Evolutionary conservation across 23 red algal genomes (phyloP), one percentile per base, ranked within the genome.

Genomic region (Cyanidium caldarium): DNA sequence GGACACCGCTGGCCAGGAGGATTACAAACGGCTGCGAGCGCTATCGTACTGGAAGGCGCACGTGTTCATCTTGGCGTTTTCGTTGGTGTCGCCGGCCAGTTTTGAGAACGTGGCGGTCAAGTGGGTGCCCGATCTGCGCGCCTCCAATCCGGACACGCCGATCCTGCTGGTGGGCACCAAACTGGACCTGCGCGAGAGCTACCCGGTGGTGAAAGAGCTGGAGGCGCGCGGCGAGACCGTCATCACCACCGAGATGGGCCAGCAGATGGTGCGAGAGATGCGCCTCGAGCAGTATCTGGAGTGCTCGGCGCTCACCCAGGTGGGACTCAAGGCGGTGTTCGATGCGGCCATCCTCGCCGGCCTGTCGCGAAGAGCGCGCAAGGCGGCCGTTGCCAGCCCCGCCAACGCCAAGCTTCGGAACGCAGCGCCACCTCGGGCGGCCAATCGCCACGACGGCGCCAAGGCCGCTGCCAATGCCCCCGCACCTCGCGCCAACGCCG

Each of bases 1-100:
- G 37, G 91, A 96, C 41, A 88, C 91, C 33, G 91, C 91, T 0
- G 91, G 91, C 35, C 91, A 96, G 46, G 91, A 96, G 46, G 91
- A 96, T 68, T 96, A 96, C 57, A 68, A 88, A 40, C 67, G 83
- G 34, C 80, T 96, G 25, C 83, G 91, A 37, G 91, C 84, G 30
- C 80, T 96, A 12, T 80, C 72, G 65, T 96, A 88, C 73, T 81
- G 77, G 58, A 80, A 88, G 37, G 76, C 81, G 38, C 73, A 87
- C 58, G 85, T 96, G 10, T 87, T 88, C 80, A 84, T 96, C 37
- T 68, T 96, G 57, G 81, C 77, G 34, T 96, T 88, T 46, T 88
- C 83, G 23, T 80, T 96, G 44, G 85, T 96, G 26, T 68, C 83
- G 56, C 83, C 74, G 28, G 80, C 84, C 28, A 77, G 69, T 44